These are phyloP conservation scores for Apophysomyces ossiformis DNA, from an alignment of 371 early-diverging fungal genomes.

Conservation along the genomic window DNA sequence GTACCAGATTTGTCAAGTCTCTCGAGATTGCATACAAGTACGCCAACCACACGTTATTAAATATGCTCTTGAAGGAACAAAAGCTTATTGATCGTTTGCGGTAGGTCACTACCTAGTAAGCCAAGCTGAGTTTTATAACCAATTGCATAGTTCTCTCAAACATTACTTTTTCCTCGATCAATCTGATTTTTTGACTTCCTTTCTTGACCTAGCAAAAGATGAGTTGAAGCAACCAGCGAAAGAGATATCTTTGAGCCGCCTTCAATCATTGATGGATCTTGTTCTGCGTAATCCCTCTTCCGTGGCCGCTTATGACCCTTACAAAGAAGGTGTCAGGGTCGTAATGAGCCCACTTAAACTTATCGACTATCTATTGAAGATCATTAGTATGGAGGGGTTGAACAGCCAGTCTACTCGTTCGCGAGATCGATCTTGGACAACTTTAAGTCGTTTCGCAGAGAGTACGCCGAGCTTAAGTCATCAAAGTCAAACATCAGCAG, in stretches of 20 bases:
- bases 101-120: constrained; percentile 39
- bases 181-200: constrained; percentile 92
- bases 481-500: constrained; percentile 1
- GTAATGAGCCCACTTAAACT: constrained; percentile 66
- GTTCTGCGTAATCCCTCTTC: constrained; percentile 88
- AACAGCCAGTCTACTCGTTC: constrained; percentile 22
- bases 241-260: constrained; percentile 71
- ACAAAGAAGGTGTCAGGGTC: constrained; percentile 84
- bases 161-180: constrained; percentile 91
- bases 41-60: constrained; percentile 76
- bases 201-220: constrained; percentile 83
- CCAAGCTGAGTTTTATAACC: neutral
- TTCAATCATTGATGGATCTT: constrained; percentile 88
- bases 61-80: constrained; percentile 70
- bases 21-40: constrained; percentile 79
- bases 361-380: constrained; percentile 72
- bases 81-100: constrained; percentile 74
- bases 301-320: constrained; percentile 78
- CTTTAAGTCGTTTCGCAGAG: constrained; percentile 9
- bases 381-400: constrained; percentile 59
- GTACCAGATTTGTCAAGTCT: constrained; percentile 64
- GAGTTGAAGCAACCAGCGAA: constrained; percentile 72
- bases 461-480: constrained; percentile 1
- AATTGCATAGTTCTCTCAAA: constrained; percentile 78
- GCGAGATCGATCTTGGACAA: neutral